Percentiles rank a stretch among this genome's conserved stretches.
These are phyloP conservation scores for Avena eriantha DNA, from an alignment of 176 grass and related monocot species.

Conservation along the genomic window DNA sequence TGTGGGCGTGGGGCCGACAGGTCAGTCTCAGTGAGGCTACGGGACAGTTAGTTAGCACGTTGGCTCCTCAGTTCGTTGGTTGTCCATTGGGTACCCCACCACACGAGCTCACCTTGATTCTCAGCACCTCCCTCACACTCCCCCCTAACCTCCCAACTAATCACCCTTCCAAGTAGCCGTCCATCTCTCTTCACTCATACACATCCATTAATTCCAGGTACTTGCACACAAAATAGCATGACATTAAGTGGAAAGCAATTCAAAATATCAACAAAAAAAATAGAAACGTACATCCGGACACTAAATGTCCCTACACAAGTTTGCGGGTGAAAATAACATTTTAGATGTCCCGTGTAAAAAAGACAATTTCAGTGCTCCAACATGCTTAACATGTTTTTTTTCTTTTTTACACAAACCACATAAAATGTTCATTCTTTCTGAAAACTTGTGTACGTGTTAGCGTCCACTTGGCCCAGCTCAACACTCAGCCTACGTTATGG, in stretches of 20 bases:
- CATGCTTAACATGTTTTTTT: too few relatives aligned
- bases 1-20: not conserved
- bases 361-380: too few relatives aligned
- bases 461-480: too few relatives aligned
- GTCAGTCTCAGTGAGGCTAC: not conserved
- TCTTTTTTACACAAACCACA: too few relatives aligned
- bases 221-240: not conserved
- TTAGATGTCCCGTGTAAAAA: too few relatives aligned
- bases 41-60: constrained; percentile 33
- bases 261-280: too few relatives aligned
- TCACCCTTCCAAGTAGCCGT: not conserved
- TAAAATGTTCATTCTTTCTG: too few relatives aligned
- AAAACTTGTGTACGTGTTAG: too few relatives aligned
- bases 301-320: too few relatives aligned
- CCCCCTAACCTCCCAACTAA: constrained; percentile 36
- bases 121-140: constrained; percentile 27
- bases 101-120: constrained; percentile 44
- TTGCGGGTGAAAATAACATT: too few relatives aligned
- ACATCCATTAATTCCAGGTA: not conserved
- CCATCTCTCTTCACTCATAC: not conserved
- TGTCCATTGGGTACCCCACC: constrained; percentile 43
- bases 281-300: too few relatives aligned
- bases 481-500: too few relatives aligned
- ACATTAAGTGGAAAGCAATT: not conserved
- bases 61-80: constrained; percentile 18